Conservation (phyloP, 305 asterid genomes). For the Stenogyne calaminthoides region DNA sequence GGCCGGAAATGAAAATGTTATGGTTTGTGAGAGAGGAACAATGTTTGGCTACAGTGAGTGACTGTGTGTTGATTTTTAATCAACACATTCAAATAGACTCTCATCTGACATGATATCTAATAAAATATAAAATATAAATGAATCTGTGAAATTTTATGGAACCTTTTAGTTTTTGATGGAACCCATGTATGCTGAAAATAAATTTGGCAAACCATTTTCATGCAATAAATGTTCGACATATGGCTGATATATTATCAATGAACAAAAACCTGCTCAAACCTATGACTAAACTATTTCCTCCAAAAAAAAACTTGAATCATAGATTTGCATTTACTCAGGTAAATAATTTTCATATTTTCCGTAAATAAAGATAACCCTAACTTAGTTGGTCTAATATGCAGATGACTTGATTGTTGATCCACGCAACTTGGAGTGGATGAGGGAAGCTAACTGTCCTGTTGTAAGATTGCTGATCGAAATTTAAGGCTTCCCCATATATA, state of each 20-base stretch:
- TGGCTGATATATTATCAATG: neutral
- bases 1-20: constrained; percentile 96
- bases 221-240: neutral
- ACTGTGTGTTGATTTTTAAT: constrained; percentile 3
- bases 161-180: neutral
- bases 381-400: constrained; percentile 38
- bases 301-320: neutral
- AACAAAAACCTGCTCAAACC: neutral
- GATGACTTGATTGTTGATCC: constrained; percentile 99
- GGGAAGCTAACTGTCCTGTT: constrained; percentile 91
- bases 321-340: neutral
- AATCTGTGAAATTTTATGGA: neutral
- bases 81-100: neutral
- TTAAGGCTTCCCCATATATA: neutral
- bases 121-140: neutral
- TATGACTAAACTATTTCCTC: neutral
- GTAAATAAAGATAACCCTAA: neutral
- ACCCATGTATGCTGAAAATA: neutral
- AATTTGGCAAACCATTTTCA: neutral
- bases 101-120: neutral
- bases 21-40: constrained; percentile 99
- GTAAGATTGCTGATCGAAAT: constrained; percentile 43
- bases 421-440: constrained; percentile 95
- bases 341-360: neutral
- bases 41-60: constrained; percentile 95